Conservation (phyloP, 768 basidiomycete genomes). For the Tulasnella sp. region DNA sequence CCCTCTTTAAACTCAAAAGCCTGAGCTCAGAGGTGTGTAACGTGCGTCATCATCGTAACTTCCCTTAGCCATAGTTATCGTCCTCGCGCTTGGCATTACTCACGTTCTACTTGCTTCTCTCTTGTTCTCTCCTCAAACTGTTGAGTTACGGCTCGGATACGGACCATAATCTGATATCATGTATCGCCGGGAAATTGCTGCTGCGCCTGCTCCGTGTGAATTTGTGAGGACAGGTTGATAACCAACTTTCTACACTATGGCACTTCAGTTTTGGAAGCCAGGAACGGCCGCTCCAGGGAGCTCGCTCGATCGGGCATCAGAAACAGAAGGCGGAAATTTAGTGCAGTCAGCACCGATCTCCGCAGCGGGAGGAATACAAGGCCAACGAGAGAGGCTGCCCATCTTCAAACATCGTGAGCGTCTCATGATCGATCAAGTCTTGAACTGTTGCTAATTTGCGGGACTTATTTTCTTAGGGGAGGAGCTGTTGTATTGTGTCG, state of each 20-base stretch:
- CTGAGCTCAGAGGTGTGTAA: no score
- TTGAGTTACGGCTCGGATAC: no score
- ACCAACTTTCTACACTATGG: neutral
- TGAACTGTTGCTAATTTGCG: neutral
- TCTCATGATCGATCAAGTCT: neutral
- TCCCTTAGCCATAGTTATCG: no score
- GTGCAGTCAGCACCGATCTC: slow-evolving; percentile 52
- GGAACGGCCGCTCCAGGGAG: slow-evolving; percentile 79
- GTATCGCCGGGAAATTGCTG: no score
- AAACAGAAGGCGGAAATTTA: slow-evolving; percentile 55
- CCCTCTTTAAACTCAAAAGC: no score
- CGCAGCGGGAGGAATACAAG: slow-evolving; percentile 50
- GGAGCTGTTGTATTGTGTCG: slow-evolving; percentile 71
- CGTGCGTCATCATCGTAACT: no score
- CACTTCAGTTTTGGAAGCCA: slow-evolving; percentile 78
- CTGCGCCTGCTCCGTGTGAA: no score
- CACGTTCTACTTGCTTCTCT: no score
- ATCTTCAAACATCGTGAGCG: slow-evolving; percentile 79
- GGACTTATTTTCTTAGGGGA: slow-evolving; percentile 39
- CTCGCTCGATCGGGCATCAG: slow-evolving; percentile 71
- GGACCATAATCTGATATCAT: no score
- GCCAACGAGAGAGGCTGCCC: slow-evolving; percentile 72
- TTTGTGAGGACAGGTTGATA: no score
- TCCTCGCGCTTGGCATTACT: no score
- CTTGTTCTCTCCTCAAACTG: no score